These are phyloP conservation scores for Coprinellus aureogranulatus DNA, from an alignment of 768 basidiomycete species.

Conservation along the genomic window DNA sequence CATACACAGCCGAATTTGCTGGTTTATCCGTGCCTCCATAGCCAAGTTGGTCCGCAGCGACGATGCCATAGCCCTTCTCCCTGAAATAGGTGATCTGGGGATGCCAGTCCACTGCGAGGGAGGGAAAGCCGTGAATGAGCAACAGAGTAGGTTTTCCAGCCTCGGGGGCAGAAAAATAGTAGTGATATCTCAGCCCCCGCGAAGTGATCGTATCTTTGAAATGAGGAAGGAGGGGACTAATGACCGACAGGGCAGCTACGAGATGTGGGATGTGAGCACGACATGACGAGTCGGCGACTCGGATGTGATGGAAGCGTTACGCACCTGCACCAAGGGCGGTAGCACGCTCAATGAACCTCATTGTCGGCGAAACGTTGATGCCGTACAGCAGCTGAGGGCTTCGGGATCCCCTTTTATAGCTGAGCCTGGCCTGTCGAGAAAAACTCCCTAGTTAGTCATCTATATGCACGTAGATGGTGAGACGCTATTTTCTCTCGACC, in stretches of 20 bases:
- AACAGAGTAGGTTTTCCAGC: constrained; percentile 33
- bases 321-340: too few species aligned
- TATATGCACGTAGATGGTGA: too few species aligned
- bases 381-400: too few species aligned
- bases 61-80: constrained; percentile 39
- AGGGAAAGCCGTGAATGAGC: constrained; percentile 47
- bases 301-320: too few species aligned
- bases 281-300: too few species aligned
- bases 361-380: too few species aligned
- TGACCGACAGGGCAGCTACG: not conserved
- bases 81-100: constrained; percentile 38
- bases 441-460: too few species aligned
- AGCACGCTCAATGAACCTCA: too few species aligned
- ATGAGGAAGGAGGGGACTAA: constrained; percentile 6
- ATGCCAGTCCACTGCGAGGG: constrained; percentile 39
- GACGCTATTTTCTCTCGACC: too few species aligned
- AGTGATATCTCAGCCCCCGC: constrained; percentile 35
- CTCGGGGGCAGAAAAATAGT: constrained; percentile 27
- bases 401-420: too few species aligned
- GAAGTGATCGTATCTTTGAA: constrained; percentile 30
- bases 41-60: constrained; percentile 52
- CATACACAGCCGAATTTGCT: constrained; percentile 32
- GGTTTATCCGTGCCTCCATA: constrained; percentile 53
- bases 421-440: too few species aligned
- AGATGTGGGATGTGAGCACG: too few species aligned